phyloP scores from a whole-genome alignment of 1,284 basidiomycete genomes.

The Cerioporus squamosus region DNA sequence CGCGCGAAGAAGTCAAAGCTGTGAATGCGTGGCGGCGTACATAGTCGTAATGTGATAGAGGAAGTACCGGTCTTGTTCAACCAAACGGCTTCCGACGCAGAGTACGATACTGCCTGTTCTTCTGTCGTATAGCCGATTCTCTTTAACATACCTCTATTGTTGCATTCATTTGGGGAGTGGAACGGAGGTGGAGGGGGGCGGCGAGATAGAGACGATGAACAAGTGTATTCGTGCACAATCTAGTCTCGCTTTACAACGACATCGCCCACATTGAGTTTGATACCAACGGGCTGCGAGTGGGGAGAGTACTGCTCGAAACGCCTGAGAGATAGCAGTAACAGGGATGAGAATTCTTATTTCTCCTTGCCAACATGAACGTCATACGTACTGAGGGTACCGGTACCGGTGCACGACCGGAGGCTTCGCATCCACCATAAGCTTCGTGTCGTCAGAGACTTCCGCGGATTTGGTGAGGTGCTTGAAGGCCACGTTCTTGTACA shows the following conservation, averaged over 20 bases:
- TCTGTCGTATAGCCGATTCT: neutral
- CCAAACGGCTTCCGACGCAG: neutral
- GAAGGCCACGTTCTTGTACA: conserved; percentile 57
- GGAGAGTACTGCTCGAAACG: conserved; percentile 54
- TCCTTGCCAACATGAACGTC: neutral
- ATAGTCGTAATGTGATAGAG: neutral
- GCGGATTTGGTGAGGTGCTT: conserved; percentile 58
- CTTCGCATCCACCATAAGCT: conserved; percentile 54
- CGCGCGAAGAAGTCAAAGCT: conserved; percentile 20
- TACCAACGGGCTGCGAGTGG: conserved; percentile 54
- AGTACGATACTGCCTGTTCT: neutral
- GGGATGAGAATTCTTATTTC: too few relatives aligned
- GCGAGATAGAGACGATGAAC: too few relatives aligned
- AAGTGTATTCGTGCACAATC: conserved; percentile 19
- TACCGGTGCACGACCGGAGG: conserved; percentile 60
- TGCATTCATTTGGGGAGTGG: too few relatives aligned
- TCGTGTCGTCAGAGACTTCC: conserved; percentile 46
- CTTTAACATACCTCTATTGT: neutral
- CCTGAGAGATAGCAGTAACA: conserved; percentile 32
- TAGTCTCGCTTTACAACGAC: conserved; percentile 50
- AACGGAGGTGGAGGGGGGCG: too few relatives aligned
- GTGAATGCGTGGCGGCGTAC: neutral
- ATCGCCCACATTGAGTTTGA: conserved; percentile 44
- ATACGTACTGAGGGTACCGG: conserved; percentile 71
- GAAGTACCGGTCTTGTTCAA: conserved; percentile 12